Conservation (phyloP, 192 early-diverging fungal genomes). For the Umbelopsis isabellina region DNA sequence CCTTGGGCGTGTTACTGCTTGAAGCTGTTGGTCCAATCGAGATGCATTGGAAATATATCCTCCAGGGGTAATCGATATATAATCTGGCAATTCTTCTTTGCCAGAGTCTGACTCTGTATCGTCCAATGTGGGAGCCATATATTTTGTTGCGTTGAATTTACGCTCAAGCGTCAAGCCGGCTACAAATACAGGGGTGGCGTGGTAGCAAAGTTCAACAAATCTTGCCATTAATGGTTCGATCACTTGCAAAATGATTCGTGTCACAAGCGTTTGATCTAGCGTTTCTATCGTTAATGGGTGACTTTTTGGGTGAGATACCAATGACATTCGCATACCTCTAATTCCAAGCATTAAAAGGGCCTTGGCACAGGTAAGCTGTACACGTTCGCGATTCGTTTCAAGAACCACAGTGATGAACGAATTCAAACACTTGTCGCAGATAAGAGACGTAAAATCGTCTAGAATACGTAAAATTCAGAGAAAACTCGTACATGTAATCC, state of each 20-base stretch:
- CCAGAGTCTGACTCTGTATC: not conserved
- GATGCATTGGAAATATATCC: constrained; percentile 27
- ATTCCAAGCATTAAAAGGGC: constrained; percentile 25
- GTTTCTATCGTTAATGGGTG: not conserved
- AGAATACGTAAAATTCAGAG: not conserved
- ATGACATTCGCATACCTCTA: constrained; percentile 27
- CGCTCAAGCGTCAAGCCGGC: constrained; percentile 8
- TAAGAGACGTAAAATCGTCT: constrained; percentile 28
- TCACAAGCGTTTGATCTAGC: constrained; percentile 24
- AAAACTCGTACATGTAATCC: not conserved
- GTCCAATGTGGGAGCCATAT: not conserved
- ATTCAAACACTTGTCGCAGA: constrained; percentile 32
- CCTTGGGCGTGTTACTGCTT: not conserved
- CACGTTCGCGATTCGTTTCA: constrained; percentile 26
- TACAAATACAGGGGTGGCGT: constrained; percentile 10
- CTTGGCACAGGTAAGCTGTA: constrained; percentile 37
- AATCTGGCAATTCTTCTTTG: constrained; percentile 22
- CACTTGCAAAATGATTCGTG: constrained; percentile 20
- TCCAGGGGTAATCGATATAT: constrained; percentile 21
- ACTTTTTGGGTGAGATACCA: not conserved
- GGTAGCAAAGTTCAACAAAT: constrained; percentile 17
- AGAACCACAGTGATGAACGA: constrained; percentile 25
- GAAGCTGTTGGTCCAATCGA: constrained; percentile 17
- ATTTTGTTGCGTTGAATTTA: not conserved
- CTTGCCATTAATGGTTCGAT: constrained; percentile 32